Percentiles rank a stretch among this genome's conserved stretches.
Conservation (phyloP, 31 red algal species). For the Endocladia muricata region DNA sequence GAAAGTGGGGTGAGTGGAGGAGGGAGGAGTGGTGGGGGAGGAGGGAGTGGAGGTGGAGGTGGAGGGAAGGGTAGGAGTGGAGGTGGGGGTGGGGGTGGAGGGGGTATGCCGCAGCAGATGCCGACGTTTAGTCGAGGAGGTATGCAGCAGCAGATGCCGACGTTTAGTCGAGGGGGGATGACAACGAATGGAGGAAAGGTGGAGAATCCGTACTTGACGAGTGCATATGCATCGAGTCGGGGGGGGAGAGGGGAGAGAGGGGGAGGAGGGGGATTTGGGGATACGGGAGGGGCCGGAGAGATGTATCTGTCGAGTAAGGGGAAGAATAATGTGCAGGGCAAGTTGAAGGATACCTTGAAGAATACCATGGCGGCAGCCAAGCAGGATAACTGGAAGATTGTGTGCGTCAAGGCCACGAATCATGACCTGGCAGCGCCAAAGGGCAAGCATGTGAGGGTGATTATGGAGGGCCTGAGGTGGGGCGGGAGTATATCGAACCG, state of each 20-base stretch:
- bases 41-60: no score
- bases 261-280: neutral
- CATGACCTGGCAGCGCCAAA: constrained; percentile 77
- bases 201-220: constrained; percentile 67
- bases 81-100: neutral
- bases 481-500: constrained; percentile 89
- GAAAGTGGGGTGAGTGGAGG: neutral
- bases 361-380: constrained; percentile 78
- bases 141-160: neutral
- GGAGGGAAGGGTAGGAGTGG: constrained; percentile 16
- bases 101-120: neutral
- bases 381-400: constrained; percentile 90
- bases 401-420: constrained; percentile 92
- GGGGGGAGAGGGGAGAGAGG: neutral
- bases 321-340: constrained; percentile 58
- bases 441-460: constrained; percentile 89
- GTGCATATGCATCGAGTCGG: constrained; percentile 56
- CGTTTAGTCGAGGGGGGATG: neutral
- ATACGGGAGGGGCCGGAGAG: neutral
- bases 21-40: neutral
- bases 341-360: constrained; percentile 67
- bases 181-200: constrained; percentile 6
- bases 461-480: constrained; percentile 80
- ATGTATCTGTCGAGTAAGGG: constrained; percentile 5
- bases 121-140: neutral